A percentile compares a stretch with the other conserved stretches of the same genome.
Evolutionary conservation across 768 basidiomycete genomes (phyloP).

Genomic region (Russula earlei): DNA sequence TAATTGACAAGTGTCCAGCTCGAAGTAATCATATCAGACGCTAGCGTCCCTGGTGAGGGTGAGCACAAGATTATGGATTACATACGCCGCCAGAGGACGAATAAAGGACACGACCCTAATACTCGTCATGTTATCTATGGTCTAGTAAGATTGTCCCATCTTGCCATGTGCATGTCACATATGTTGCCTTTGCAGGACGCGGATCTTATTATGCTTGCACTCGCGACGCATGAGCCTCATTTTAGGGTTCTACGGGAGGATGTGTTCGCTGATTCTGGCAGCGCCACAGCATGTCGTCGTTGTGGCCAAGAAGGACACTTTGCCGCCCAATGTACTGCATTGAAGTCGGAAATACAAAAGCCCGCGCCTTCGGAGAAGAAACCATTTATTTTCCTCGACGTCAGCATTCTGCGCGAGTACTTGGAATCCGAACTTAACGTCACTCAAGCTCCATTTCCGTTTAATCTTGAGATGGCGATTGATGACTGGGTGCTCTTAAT

Average conservation of each 20-base stretch:
- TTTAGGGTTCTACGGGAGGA: constrained; percentile 97
- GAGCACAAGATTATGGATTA: constrained; percentile 99
- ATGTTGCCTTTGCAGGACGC: constrained; percentile 60
- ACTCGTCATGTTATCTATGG: constrained; percentile 97
- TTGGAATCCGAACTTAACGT: constrained; percentile 92
- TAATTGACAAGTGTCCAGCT: constrained; percentile 39
- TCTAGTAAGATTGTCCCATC: constrained; percentile 45
- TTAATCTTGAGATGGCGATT: constrained; percentile 91
- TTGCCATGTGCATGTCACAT: neutral
- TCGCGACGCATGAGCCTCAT: constrained; percentile 97
- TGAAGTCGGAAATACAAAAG: constrained; percentile 58
- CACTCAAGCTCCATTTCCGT: constrained; percentile 66
- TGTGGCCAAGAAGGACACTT: constrained; percentile 95
- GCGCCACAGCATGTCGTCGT: constrained; percentile 69
- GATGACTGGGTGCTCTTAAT: constrained; percentile 99
- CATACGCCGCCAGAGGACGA: constrained; percentile 81
- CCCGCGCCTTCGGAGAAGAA: constrained; percentile 65
- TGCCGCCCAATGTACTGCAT: constrained; percentile 87
- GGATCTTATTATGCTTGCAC: constrained; percentile 96
- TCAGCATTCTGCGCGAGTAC: constrained; percentile 92
- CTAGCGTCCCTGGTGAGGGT: constrained; percentile 95
- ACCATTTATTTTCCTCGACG: constrained; percentile 99
- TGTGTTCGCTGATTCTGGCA: constrained; percentile 83
- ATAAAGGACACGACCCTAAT: constrained; percentile 88
- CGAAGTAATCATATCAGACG: constrained; percentile 94